These are phyloP conservation scores for Starmerella potacharoeniae DNA, from an alignment of 805 yeast species.

Conservation along the genomic window DNA sequence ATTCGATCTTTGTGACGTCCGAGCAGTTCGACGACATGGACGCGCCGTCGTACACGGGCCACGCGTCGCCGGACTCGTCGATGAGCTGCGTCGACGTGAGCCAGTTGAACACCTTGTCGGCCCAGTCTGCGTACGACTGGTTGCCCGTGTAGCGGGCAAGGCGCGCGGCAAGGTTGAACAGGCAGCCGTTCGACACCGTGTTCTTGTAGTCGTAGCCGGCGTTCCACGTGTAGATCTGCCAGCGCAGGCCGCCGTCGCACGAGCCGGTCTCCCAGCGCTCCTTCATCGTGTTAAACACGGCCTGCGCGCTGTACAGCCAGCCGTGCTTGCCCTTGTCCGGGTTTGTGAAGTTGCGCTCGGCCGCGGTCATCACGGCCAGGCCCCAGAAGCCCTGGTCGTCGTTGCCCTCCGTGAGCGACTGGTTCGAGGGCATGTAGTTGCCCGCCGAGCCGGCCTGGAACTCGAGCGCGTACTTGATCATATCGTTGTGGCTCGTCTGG, in stretches of 20 bases:
- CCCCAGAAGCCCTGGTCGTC: conserved; percentile 96
- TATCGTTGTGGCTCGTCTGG: conserved; percentile 49
- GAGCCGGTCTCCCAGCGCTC: conserved; percentile 57
- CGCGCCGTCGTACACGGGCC: conserved; percentile 63
- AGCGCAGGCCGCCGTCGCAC: conserved; percentile 73
- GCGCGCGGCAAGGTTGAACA: conserved; percentile 73
- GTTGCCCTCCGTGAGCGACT: conserved; percentile 76
- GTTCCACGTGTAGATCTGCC: conserved; percentile 89
- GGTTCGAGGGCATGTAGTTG: conserved; percentile 72
- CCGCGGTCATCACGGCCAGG: conserved; percentile 69
- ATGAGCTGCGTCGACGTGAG: conserved; percentile 40
- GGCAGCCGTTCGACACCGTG: conserved; percentile 74
- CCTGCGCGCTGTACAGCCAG: conserved; percentile 74
- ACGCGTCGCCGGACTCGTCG: conserved; percentile 21
- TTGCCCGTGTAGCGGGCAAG: conserved; percentile 68
- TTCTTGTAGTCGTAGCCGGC: conserved; percentile 80
- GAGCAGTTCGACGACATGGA: conserved; percentile 39
- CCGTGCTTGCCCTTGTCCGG: conserved; percentile 47
- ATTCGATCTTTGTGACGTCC: conserved; percentile 41
- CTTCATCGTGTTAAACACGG: conserved; percentile 76
- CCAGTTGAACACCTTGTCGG: conserved; percentile 71
- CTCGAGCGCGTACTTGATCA: conserved; percentile 48
- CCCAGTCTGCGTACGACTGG: conserved; percentile 59
- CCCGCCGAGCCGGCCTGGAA: conserved; percentile 53
- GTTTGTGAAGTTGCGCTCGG: conserved; percentile 70